Evolutionary conservation across 768 basidiomycete species (phyloP), one percentile per base, ranked within the genome.

Genomic region (Cubamyces sp.): DNA sequence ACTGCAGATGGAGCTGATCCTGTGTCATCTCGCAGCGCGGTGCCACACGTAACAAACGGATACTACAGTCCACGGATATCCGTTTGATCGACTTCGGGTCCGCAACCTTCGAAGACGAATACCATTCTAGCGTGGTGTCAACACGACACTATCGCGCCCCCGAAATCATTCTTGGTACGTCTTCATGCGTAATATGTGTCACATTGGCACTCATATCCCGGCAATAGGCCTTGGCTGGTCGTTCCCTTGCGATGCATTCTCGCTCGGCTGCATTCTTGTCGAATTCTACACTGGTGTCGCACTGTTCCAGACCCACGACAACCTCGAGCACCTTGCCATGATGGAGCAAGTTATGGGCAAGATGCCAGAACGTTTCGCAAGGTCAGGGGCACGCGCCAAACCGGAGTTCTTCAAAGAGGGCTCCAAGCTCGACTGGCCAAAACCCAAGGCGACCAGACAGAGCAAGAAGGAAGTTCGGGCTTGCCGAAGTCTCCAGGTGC

Each of bases 301-400:
- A 8, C 84, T 99, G n/a, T 99, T 97, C 78, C 97, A 99, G 76
- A 98, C 97, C 0, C 97, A 98, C 70, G 96, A 98, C 76, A 98
- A 99, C 74, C 84, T 98, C 9, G 97, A 99, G 74, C 97, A 99
- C 76, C 86, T 99, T 15, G 97, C 96, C 42, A 99, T 99, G 97
- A 99, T 99, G 97, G 96, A 98, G 74, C 89, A 92, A 74, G 97
- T 98, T 41, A 98, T 98, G 92, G 96, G 96, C 61, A 92, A 91
- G 78, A 96, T 98, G 90, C 93, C 96, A 0, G 87, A 91, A 53
- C 86, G 88, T 5, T 94, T 96, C 71, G 85, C 86, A 41, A 83
- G 89, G 45, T 81, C 83, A 46, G 90, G 89, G 18, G 85, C 88
- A 9, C 83, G 90, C 49, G 85, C 87, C 52, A 96, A 96, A 70